These are phyloP conservation scores for Jasminum sambac DNA, from an alignment of 257 asterid species.

Conservation along the genomic window DNA sequence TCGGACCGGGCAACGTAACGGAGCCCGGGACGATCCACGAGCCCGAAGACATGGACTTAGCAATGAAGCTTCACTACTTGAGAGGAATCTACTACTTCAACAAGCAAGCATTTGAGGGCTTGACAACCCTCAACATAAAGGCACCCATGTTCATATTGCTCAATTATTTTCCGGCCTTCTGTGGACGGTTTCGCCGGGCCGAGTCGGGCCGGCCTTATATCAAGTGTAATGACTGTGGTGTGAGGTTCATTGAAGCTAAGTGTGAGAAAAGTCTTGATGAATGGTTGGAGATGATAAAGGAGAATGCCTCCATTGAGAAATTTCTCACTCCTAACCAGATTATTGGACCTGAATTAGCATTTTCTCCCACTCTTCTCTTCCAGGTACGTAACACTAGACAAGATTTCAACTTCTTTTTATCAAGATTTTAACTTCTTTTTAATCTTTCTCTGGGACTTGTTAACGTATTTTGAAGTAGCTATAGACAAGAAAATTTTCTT, in stretches of 20 bases:
- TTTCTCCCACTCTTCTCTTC: conserved; percentile 61
- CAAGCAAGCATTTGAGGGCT: conserved; percentile 51
- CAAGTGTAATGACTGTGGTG: conserved; percentile 88
- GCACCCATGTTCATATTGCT: conserved; percentile 67
- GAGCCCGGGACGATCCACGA: conserved; percentile 41
- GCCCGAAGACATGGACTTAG: conserved; percentile 68
- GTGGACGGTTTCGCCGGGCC: conserved; percentile 61
- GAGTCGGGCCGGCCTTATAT: conserved; percentile 73
- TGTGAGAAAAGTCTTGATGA: conserved; percentile 59
- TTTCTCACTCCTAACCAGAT: conserved; percentile 33
- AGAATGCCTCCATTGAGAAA: conserved; percentile 36
- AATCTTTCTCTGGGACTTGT: too few relatives aligned
- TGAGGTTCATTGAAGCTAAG: conserved; percentile 61
- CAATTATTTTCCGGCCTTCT: conserved; percentile 33
- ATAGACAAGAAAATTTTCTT: too few relatives aligned
- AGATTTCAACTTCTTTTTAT: background rate
- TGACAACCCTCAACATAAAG: conserved; percentile 45
- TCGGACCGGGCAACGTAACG: conserved; percentile 71
- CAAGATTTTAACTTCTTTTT: background rate
- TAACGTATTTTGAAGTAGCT: too few relatives aligned
- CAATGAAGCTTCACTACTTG: conserved; percentile 85
- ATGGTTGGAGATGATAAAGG: conserved; percentile 53
- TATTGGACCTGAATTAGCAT: conserved; percentile 75
- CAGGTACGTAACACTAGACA: conserved; percentile 42
- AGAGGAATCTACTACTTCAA: conserved; percentile 61